Percentiles rank a stretch among this genome's conserved stretches.
phyloP scores from a whole-genome alignment of 1,284 basidiomycete genomes.

The Pyrrhoderma lamaoense region DNA sequence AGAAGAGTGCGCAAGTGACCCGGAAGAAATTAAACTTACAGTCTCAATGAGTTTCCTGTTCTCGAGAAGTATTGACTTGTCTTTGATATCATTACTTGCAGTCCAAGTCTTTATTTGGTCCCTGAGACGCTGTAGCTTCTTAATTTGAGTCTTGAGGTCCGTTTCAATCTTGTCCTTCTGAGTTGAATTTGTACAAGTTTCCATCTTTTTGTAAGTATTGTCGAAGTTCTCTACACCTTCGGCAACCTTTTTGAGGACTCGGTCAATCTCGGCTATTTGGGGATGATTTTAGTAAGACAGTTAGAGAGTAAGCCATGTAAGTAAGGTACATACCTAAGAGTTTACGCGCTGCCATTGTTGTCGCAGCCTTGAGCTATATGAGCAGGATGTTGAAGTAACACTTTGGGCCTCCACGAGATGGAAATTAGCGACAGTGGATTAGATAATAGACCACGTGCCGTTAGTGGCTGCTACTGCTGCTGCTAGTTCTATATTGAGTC shows the following conservation, averaged over 20 bases:
- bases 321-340: conserved; percentile 55
- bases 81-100: conserved; percentile 97
- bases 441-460: not conserved
- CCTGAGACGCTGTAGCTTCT: conserved; percentile 95
- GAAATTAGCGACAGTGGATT: not conserved
- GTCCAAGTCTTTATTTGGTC: conserved; percentile 99
- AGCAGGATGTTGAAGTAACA: not conserved
- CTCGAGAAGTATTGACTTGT: conserved; percentile 90
- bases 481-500: not conserved
- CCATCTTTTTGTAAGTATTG: conserved; percentile 95
- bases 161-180: conserved; percentile 97
- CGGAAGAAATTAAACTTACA: conserved; percentile 35
- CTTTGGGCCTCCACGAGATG: not conserved
- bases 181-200: conserved; percentile 85
- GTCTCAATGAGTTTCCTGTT: conserved; percentile 96
- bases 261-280: conserved; percentile 84
- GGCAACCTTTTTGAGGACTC: conserved; percentile 89
- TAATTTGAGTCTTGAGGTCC: conserved; percentile 96
- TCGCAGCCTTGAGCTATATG: not conserved
- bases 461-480: not conserved
- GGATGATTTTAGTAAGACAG: conserved; percentile 1
- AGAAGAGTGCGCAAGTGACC: conserved; percentile 9
- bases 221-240: conserved; percentile 95
- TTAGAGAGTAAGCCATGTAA: not conserved
- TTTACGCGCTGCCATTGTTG: conserved; percentile 73